These are phyloP conservation scores for Aspergillus kassunensis DNA, from an alignment of 495 filamentous ascomycete genomes.

Conservation along the genomic window DNA sequence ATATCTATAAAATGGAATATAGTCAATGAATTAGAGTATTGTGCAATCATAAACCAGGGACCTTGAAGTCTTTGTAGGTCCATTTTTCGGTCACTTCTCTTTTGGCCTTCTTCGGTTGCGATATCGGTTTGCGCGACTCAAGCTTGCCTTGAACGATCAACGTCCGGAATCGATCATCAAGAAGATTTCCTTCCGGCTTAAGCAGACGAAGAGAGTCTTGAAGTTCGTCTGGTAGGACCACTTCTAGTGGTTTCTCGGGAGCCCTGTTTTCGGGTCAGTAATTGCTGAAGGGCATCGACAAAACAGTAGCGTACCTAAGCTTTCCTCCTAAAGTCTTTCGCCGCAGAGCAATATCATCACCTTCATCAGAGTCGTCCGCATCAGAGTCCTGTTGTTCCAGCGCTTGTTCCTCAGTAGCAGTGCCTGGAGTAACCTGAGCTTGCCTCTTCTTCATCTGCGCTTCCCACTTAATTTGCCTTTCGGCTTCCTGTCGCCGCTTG, in stretches of 20 bases:
- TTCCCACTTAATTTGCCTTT: conserved; percentile 66
- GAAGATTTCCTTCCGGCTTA: conserved; percentile 90
- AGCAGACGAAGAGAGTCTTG: conserved; percentile 83
- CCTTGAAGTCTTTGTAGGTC: conserved; percentile 89
- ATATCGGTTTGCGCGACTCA: conserved; percentile 71
- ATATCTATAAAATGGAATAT: conserved; percentile 10
- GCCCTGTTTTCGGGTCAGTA: conserved; percentile 45
- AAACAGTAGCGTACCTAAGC: conserved; percentile 44
- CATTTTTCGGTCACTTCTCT: conserved; percentile 87
- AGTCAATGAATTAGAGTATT: conserved; percentile 13
- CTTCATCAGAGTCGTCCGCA: conserved; percentile 55
- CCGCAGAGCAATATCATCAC: conserved; percentile 57
- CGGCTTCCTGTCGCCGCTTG: conserved; percentile 81
- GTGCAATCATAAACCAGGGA: conserved; percentile 36
- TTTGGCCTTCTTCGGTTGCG: conserved; percentile 74
- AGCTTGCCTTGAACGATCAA: conserved; percentile 84
- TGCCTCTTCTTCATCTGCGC: conserved; percentile 65
- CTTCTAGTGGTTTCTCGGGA: conserved; percentile 75
- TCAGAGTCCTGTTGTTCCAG: conserved; percentile 33
- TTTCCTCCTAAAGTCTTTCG: conserved; percentile 73
- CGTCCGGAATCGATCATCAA: conserved; percentile 88
- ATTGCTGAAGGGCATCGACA: neutral
- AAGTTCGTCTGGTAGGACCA: conserved; percentile 89
- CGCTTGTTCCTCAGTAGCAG: conserved; percentile 62
- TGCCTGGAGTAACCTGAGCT: conserved; percentile 59